Conservation (phyloP, 768 basidiomycete species). For the Mycena indigotica region DNA sequence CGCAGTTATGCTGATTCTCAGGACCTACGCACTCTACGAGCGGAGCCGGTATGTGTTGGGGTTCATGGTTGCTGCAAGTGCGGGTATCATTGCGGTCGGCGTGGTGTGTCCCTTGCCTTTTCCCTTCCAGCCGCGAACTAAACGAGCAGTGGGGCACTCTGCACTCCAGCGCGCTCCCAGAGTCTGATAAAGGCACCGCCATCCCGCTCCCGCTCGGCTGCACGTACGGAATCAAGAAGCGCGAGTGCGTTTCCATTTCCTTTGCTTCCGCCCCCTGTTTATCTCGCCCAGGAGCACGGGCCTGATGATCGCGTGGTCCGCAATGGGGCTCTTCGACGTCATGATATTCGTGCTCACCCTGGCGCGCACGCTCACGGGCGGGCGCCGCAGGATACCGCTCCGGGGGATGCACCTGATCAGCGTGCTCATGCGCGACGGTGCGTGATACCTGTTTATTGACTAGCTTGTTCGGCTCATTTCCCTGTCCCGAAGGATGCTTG, state of each 20-base stretch:
- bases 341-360: not conserved
- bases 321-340: not conserved
- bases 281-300: not conserved
- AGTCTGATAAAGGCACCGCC: not conserved
- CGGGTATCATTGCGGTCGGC: not conserved
- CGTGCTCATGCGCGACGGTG: not conserved
- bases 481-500: not conserved
- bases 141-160: constrained; percentile 6
- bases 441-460: not conserved
- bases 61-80: not conserved
- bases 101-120: constrained; percentile 4
- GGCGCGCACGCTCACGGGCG: not conserved
- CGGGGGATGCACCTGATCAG: not conserved
- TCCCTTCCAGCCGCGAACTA: not conserved
- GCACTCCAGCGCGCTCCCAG: not conserved
- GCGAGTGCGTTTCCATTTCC: constrained; percentile 3
- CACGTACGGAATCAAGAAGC: not conserved
- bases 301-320: constrained; percentile 4
- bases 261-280: not conserved
- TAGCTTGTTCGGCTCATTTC: not conserved
- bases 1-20: constrained; percentile 11
- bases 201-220: constrained; percentile 8
- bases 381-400: not conserved
- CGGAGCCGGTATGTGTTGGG: constrained; percentile 2
- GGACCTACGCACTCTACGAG: constrained; percentile 18